Evolutionary conservation across 768 basidiomycete genomes (phyloP).

Genomic region (Lactarius sp.): DNA sequence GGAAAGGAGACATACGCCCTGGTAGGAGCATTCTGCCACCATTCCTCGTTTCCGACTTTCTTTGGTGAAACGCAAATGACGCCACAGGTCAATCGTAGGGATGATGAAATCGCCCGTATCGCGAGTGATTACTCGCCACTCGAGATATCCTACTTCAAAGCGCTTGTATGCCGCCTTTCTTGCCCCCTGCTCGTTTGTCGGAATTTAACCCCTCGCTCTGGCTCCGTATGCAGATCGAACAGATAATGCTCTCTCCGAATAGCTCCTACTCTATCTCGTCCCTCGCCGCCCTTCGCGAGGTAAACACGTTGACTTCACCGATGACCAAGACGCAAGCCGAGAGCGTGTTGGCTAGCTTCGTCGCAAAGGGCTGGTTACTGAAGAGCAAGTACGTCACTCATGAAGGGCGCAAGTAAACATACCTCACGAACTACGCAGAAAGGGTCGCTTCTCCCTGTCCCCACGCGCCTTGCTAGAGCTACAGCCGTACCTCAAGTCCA

Average conservation of each 20-base stretch:
- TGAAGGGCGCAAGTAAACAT: neutral
- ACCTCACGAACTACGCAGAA: constrained; percentile 3
- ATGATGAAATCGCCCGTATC: constrained; percentile 77
- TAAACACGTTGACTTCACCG: constrained; percentile 45
- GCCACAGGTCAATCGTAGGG: constrained; percentile 68
- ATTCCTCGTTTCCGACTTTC: neutral
- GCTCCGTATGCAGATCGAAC: constrained; percentile 59
- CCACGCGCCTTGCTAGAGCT: constrained; percentile 73
- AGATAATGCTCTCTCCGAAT: constrained; percentile 77
- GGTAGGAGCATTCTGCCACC: constrained; percentile 40
- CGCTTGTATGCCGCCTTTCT: constrained; percentile 48
- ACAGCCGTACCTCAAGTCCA: constrained; percentile 62
- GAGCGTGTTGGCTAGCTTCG: constrained; percentile 67
- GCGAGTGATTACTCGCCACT: constrained; percentile 76
- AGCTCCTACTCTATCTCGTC: constrained; percentile 75
- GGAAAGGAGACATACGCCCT: constrained; percentile 64
- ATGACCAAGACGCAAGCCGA: constrained; percentile 77
- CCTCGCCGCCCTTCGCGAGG: constrained; percentile 69
- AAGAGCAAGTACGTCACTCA: constrained; percentile 59
- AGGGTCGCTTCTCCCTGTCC: constrained; percentile 73
- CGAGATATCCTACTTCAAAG: constrained; percentile 84
- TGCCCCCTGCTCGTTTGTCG: too few relatives aligned
- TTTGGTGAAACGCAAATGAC: neutral
- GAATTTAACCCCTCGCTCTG: neutral
- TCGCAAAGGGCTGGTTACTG: constrained; percentile 74